A percentile compares a stretch with the other conserved stretches of the same genome.
Conservation (phyloP, 2,329 filamentous ascomycete species). For the Penicillium sp. region DNA sequence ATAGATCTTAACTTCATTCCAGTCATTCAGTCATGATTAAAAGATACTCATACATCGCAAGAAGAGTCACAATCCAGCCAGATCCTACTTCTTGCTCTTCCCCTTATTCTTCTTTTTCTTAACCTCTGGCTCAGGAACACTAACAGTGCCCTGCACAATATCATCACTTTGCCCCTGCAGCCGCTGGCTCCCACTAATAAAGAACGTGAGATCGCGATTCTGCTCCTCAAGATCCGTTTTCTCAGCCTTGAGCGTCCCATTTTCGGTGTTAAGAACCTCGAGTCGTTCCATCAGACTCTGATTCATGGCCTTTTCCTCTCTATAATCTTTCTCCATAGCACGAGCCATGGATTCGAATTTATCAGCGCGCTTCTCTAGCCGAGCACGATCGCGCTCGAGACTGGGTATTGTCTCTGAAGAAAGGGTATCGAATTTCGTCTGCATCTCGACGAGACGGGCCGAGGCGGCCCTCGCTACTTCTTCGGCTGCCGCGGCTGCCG, state of each 20-base stretch:
- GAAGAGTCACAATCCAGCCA: background rate
- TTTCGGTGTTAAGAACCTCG: constrained; percentile 61
- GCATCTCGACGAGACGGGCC: constrained; percentile 55
- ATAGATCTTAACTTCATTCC: background rate
- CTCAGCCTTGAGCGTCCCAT: constrained; percentile 57
- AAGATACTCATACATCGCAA: background rate
- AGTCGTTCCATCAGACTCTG: constrained; percentile 78
- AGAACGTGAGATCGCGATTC: constrained; percentile 84
- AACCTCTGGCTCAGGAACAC: constrained; percentile 55
- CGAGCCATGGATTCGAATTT: constrained; percentile 75
- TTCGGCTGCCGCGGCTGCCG: constrained; percentile 53
- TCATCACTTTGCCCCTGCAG: constrained; percentile 71
- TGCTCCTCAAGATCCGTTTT: constrained; percentile 76
- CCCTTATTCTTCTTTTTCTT: constrained; percentile 50
- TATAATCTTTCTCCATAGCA: constrained; percentile 69
- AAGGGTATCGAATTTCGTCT: constrained; percentile 54
- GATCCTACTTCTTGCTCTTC: constrained; percentile 26
- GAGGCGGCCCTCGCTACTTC: constrained; percentile 64
- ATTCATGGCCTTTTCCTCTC: constrained; percentile 83
- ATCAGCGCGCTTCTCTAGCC: constrained; percentile 65
- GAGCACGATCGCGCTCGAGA: constrained; percentile 70
- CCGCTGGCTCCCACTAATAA: constrained; percentile 80
- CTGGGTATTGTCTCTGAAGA: constrained; percentile 58
- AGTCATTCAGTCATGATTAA: background rate
- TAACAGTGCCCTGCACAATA: constrained; percentile 69